phyloP scores from a whole-genome alignment of 75 land plant species.

The Selaginella moellendorffii region DNA sequence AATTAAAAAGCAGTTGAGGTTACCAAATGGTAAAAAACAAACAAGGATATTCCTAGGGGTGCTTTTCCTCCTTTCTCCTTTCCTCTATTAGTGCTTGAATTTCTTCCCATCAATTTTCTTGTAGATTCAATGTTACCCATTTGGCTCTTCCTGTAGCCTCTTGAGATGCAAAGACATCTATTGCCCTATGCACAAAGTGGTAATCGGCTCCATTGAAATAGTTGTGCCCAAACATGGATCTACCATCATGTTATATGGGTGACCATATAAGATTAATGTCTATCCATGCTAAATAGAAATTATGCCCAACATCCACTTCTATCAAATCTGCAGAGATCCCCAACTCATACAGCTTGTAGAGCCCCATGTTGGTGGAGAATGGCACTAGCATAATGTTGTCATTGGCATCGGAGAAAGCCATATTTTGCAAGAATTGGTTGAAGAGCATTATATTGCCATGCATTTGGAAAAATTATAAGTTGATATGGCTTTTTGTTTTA shows the following conservation, averaged over 20 bases:
- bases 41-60: no score
- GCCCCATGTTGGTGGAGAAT: slow-evolving; percentile 47
- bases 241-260: slow-evolving; percentile 55
- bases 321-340: slow-evolving; percentile 64
- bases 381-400: slow-evolving; percentile 52
- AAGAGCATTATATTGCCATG: slow-evolving; percentile 60
- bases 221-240: slow-evolving; percentile 67
- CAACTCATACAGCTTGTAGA: slow-evolving; percentile 51
- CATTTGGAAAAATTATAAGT: no score
- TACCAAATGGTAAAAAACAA: slow-evolving; percentile 67
- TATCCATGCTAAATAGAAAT: slow-evolving; percentile 91
- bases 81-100: no score
- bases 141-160: slow-evolving; percentile 31
- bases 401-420: no score
- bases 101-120: no score
- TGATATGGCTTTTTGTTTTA: no score
- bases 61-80: no score
- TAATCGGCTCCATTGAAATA: slow-evolving; percentile 41
- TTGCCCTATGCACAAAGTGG: slow-evolving; percentile 63
- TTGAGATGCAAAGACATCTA: slow-evolving; percentile 57
- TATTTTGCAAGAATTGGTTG: slow-evolving; percentile 78
- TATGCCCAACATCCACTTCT: slow-evolving; percentile 85
- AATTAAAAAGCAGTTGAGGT: no score
- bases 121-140: slow-evolving; percentile 90
- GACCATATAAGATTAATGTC: slow-evolving; percentile 62